Base-by-base conservation (phyloP, 2,329 filamentous ascomycete genomes). In the Penicillium hordei region DNA sequence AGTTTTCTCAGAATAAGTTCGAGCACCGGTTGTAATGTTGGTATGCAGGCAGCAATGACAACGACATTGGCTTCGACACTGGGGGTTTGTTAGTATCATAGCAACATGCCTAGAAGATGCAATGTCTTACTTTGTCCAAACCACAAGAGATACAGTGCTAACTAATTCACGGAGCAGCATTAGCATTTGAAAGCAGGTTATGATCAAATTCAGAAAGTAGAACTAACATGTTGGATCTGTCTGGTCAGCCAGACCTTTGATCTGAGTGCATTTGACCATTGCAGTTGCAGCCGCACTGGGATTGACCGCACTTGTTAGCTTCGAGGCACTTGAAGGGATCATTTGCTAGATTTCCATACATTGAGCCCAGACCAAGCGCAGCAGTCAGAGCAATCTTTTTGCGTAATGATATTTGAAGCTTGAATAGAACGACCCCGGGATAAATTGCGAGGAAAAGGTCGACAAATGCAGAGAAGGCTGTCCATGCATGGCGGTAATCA, bases 101-200 rank as follows among this genome's bases (percentile, higher is more conserved):
- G 5, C 27, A 13, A 38, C 8, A 39, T 8, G 6, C 13, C 4
- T 12, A 9, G 9, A 12, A 25, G 10, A n/a, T 19, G 15, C 13
- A 23, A 23, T 34, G 10, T 52, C 64, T 43, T 70, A 78, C 78
- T 74, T 71, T 6, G 78, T 80, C 78, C 78, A 81, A 31, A 80
- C 72, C 0, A 79, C 70, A 7, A 80, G 67, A 25, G 78, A 72
- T 0, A 72, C 71, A 6, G 76, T 78, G 19, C 75, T 70, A 48
- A 65, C 66, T 72, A 39, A 21, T 64, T 67, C 39, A 43, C 5
- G 5, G 15, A 6, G 2, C 13, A 23, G 29, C 12, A 13, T 49
- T 27, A 49, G 46, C n/a, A 38, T 25, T 13, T 25, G 10, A 8
- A 25, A 38, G 19, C 13, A 34, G 21, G 17, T 21, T 25, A 34